Evolutionary conservation across 2,329 filamentous ascomycete genomes (phyloP), one percentile per base, ranked within the genome.

Genomic region (Parastagonospora avenae): DNA sequence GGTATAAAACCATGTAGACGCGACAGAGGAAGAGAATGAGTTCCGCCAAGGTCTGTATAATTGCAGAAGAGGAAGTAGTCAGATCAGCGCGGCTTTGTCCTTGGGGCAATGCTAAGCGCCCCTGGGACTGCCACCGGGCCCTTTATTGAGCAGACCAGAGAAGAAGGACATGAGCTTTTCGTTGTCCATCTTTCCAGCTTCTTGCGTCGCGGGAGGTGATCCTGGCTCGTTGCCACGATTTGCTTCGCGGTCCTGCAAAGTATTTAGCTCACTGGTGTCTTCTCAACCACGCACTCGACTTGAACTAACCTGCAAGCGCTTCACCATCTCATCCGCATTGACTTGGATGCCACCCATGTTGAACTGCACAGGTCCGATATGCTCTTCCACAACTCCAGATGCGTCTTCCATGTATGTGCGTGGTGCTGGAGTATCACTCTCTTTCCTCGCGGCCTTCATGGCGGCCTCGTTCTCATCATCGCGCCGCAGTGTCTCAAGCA

Each of bases 311-410:
- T 92, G 92, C 54, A 96, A 80, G 63, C 89, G 85, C 73, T 92
- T 89, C 50, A 96, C 77, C 89, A 95, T 94, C 66, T 96, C 92
- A 68, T 96, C 92, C 8, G 92, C 92, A 74, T 97, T 92, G 28
- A 96, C 90, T 70, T 96, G 92, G 57, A 99, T 97, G 46, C 94
- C 94, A 36, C 94, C 94, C 83, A 99, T 94, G 72, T 99, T 99
- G 78, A 97, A 97, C 69, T 96, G 92, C 58, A 97, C 92, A 0
- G 92, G 92, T 0, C 92, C 92, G 66, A 96, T 96, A 64, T 96
- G 92, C 52, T 75, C 71, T 47, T 76, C 73, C 4, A 76, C 72
- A 9, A 76, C 68, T n/a, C 72, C 70, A 35, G 70, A 71, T 8
- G 54, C 59, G 16, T 70, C 69, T 0, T 72, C 68, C 1, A 50